These are phyloP conservation scores for Eutrema heterophyllum DNA, from an alignment of 345 rosid genomes.

Conservation along the genomic window DNA sequence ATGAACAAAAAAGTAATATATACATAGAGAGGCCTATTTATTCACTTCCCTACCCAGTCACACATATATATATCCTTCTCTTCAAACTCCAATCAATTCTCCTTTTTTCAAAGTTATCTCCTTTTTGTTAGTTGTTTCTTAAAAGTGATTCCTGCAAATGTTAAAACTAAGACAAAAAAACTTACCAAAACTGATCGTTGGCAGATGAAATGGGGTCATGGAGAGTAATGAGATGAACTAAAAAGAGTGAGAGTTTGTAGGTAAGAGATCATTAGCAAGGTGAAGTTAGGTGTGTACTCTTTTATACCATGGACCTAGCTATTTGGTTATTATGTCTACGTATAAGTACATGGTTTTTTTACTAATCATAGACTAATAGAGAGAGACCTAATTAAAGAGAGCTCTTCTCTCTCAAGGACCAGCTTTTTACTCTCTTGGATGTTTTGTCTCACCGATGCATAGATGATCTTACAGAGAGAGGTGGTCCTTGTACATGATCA, in stretches of 20 bases:
- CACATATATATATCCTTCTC: neutral
- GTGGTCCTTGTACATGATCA: slow-evolving; percentile 31
- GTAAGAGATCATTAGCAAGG: slow-evolving; percentile 28
- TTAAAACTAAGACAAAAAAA: slow-evolving; percentile 22
- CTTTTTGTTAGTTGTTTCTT: slow-evolving; percentile 19
- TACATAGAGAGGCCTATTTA: neutral
- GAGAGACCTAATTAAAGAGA: slow-evolving; percentile 13
- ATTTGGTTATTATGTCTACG: slow-evolving; percentile 19
- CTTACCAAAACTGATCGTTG: slow-evolving; percentile 14
- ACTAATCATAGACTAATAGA: slow-evolving; percentile 6
- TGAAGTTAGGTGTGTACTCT: slow-evolving; percentile 35
- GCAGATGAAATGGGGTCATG: slow-evolving; percentile 28
- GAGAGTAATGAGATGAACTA: slow-evolving; percentile 23
- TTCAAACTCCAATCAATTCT: neutral
- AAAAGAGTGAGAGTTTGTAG: slow-evolving; percentile 30
- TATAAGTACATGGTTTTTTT: slow-evolving; percentile 23
- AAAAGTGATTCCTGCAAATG: slow-evolving; percentile 30
- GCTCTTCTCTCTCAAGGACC: slow-evolving; percentile 36
- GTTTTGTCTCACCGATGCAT: slow-evolving; percentile 23
- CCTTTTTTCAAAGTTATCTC: slow-evolving; percentile 24
- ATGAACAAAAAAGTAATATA: neutral
- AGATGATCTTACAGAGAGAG: slow-evolving; percentile 22
- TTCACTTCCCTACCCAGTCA: neutral
- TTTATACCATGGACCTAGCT: slow-evolving; percentile 19
- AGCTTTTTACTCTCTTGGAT: slow-evolving; percentile 23